Evolutionary conservation across 2,329 filamentous ascomycete genomes (phyloP).

Genomic region (Epichloe hybrida): DNA sequence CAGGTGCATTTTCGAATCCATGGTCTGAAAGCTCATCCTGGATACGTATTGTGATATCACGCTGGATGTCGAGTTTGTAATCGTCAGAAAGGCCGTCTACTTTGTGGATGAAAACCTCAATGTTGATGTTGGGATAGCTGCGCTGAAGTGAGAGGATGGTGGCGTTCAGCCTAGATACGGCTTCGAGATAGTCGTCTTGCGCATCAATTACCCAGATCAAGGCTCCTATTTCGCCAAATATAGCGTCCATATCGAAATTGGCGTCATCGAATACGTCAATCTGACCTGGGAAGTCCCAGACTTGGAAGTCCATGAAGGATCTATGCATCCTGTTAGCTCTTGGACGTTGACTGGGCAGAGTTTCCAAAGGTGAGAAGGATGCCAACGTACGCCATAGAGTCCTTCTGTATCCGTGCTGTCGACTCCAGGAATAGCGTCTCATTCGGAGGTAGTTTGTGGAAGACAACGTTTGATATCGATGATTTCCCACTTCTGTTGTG

Average conservation of each 20-base stretch:
- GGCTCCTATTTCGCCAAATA: slow-evolving; percentile 88
- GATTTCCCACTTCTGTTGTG: slow-evolving; percentile 79
- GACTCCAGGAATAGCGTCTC: slow-evolving; percentile 95
- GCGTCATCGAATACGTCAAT: slow-evolving; percentile 80
- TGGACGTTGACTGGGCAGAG: slow-evolving; percentile 9
- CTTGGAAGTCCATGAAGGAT: slow-evolving; percentile 98
- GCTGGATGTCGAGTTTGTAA: slow-evolving; percentile 89
- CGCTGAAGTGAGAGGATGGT: slow-evolving; percentile 84
- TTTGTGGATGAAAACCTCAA: slow-evolving; percentile 98
- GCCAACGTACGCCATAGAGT: slow-evolving; percentile 72
- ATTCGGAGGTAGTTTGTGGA: slow-evolving; percentile 90
- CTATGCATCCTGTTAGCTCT: slow-evolving; percentile 29
- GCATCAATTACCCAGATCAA: slow-evolving; percentile 98
- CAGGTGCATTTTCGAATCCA: slow-evolving; percentile 83
- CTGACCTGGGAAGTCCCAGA: slow-evolving; percentile 95
- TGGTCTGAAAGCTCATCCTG: slow-evolving; percentile 91
- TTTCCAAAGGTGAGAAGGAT: not conserved
- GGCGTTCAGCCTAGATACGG: slow-evolving; percentile 71
- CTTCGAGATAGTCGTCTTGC: slow-evolving; percentile 93
- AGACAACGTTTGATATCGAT: slow-evolving; percentile 97
- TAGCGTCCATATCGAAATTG: slow-evolving; percentile 79
- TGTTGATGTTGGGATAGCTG: slow-evolving; percentile 83
- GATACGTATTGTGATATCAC: slow-evolving; percentile 91
- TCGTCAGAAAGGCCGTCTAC: slow-evolving; percentile 96
- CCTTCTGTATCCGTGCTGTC: slow-evolving; percentile 85